Conservation (phyloP, 1,139 yeast genomes). For the Kodamaea fungicola region DNA sequence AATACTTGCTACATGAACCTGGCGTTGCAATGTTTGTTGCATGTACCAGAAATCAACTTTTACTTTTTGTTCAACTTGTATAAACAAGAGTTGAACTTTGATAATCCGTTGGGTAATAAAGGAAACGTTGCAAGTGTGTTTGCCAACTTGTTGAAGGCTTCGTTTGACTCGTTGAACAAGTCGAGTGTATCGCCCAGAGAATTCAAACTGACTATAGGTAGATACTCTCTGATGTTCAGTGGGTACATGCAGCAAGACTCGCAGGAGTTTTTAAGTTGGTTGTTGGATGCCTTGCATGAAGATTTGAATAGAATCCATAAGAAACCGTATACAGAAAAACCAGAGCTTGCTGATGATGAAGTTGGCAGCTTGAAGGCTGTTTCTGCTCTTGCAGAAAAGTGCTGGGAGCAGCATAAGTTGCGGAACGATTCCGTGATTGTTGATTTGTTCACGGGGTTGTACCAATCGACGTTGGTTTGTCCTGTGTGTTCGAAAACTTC, state of each 20-base stretch:
- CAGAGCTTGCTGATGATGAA: conserved; percentile 68
- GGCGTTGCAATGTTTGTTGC: conserved; percentile 86
- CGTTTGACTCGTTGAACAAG: conserved; percentile 41
- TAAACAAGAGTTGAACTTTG: conserved; percentile 62
- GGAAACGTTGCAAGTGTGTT: conserved; percentile 81
- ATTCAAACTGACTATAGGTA: conserved; percentile 77
- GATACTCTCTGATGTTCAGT: conserved; percentile 75
- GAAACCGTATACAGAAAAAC: conserved; percentile 88
- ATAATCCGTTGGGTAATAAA: conserved; percentile 80
- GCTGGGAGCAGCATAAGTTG: conserved; percentile 78
- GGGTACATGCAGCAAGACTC: conserved; percentile 95
- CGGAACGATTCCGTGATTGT: conserved; percentile 84
- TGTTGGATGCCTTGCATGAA: conserved; percentile 90
- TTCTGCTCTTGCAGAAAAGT: conserved; percentile 58
- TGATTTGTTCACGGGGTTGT: conserved; percentile 86
- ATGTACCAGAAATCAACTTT: conserved; percentile 76
- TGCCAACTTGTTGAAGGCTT: conserved; percentile 58
- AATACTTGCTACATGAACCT: conserved; percentile 97
- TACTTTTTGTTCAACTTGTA: conserved; percentile 69
- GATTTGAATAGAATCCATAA: conserved; percentile 79
- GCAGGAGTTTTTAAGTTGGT: conserved; percentile 87
- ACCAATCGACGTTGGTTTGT: conserved; percentile 84
- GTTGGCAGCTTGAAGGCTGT: conserved; percentile 55
- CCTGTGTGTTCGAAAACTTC: conserved; percentile 81
- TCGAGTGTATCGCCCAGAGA: conserved; percentile 58